phyloP scores from a whole-genome alignment of 2,329 filamentous ascomycete species.

The Didymella lethalis region DNA sequence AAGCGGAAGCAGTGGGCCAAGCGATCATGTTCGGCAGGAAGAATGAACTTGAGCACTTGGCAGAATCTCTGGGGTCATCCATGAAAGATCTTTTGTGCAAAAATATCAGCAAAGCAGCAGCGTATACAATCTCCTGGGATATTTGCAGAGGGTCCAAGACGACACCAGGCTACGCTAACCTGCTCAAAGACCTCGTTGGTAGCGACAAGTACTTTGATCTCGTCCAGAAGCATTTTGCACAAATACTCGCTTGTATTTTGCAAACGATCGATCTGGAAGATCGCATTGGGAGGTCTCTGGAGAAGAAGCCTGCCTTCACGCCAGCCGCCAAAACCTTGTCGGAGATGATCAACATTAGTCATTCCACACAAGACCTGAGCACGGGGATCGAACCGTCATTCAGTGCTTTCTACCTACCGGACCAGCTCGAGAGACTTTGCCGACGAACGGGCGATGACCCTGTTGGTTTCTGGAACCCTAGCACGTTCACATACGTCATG shows the following conservation, averaged over 20 bases:
- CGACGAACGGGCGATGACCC: slow-evolving; percentile 69
- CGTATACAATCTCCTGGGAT: slow-evolving; percentile 84
- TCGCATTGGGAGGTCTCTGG: slow-evolving; percentile 50
- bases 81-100: slow-evolving; percentile 55
- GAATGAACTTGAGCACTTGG: slow-evolving; percentile 67
- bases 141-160: slow-evolving; percentile 59
- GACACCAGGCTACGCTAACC: slow-evolving; percentile 66
- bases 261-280: slow-evolving; percentile 64
- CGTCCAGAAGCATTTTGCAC: slow-evolving; percentile 74
- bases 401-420: slow-evolving; percentile 75
- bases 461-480: slow-evolving; percentile 74
- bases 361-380: slow-evolving; percentile 71
- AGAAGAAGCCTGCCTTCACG: slow-evolving; percentile 67
- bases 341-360: slow-evolving; percentile 73
- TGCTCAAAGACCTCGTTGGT: slow-evolving; percentile 74
- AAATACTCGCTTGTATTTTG: slow-evolving; percentile 79
- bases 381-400: slow-evolving; percentile 88
- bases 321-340: slow-evolving; percentile 70
- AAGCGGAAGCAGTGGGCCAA: slow-evolving; percentile 80
- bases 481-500: slow-evolving; percentile 75
- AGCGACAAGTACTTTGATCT: slow-evolving; percentile 68
- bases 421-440: slow-evolving; percentile 81
- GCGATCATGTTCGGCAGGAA: slow-evolving; percentile 82
- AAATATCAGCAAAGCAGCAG: slow-evolving; percentile 79
- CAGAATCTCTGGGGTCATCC: slow-evolving; percentile 52